Percentiles rank a stretch among this genome's conserved stretches.
phyloP scores from a whole-genome alignment of 805 yeast genomes.

The Cyberlindnera subsufficiens region DNA sequence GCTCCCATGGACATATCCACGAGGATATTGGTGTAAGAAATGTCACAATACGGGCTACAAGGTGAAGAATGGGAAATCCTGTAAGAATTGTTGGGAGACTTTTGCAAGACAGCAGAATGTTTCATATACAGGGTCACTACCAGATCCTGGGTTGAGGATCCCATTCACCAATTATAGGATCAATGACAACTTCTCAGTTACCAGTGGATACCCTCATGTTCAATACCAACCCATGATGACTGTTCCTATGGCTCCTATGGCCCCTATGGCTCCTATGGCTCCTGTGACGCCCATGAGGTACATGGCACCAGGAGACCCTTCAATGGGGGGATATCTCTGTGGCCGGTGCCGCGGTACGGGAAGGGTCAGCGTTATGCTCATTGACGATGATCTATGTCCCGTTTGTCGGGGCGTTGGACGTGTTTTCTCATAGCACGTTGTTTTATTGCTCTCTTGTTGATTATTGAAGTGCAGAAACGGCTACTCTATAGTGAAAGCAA shows the following conservation, averaged over 20 bases:
- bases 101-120: constrained; percentile 34
- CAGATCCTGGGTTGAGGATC: constrained; percentile 7
- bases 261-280: constrained; percentile 1
- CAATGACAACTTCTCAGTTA: neutral
- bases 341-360: constrained; percentile 39
- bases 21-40: constrained; percentile 52
- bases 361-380: constrained; percentile 2
- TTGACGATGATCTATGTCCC: constrained; percentile 9
- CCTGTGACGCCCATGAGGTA: constrained; percentile 21
- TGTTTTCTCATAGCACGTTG: constrained; percentile 2
- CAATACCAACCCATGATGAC: constrained; percentile 1
- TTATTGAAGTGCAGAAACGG: too few relatives aligned
- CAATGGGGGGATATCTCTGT: constrained; percentile 68
- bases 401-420: constrained; percentile 14
- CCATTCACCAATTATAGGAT: constrained; percentile 14
- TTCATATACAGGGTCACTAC: constrained; percentile 1
- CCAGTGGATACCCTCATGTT: too few relatives aligned
- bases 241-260: constrained; percentile 7
- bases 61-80: constrained; percentile 48
- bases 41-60: constrained; percentile 72
- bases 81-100: constrained; percentile 64
- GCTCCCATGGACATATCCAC: constrained; percentile 62
- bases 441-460: neutral
- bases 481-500: too few relatives aligned
- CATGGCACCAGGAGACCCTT: constrained; percentile 74